These are phyloP conservation scores for Rutstroemia sp. DNA, from an alignment of 2,329 filamentous ascomycete species.

Conservation along the genomic window DNA sequence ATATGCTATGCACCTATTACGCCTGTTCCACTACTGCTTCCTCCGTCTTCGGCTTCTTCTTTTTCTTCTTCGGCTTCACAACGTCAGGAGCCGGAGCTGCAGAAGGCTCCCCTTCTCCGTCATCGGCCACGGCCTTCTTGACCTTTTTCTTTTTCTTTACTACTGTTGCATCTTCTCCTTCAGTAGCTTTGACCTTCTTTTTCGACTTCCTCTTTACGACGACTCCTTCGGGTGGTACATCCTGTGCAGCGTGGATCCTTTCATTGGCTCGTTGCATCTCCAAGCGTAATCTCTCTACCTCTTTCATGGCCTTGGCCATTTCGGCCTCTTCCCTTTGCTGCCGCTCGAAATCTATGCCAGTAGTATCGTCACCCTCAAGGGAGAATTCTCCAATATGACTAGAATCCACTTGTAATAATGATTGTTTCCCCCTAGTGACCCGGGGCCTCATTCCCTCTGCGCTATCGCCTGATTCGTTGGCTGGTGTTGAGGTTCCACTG, in stretches of 20 bases:
- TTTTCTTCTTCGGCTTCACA: conserved; percentile 41
- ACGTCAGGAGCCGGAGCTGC: conserved; percentile 11
- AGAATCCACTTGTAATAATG: conserved; percentile 78
- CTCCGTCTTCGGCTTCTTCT: conserved; percentile 28
- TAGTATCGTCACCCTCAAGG: conserved; percentile 47
- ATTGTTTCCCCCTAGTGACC: conserved; percentile 45
- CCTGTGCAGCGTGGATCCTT: conserved; percentile 62
- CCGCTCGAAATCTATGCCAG: conserved; percentile 50
- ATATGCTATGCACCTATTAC: conserved; percentile 5
- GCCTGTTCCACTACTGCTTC: conserved; percentile 7
- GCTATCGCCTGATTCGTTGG: conserved; percentile 47
- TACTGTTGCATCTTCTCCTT: conserved; percentile 14
- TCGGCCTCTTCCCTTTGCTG: conserved; percentile 74
- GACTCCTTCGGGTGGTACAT: conserved; percentile 51
- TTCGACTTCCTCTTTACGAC: conserved; percentile 53
- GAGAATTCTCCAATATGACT: conserved; percentile 69
- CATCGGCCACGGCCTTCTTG: conserved; percentile 28
- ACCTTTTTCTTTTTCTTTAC: conserved; percentile 45
- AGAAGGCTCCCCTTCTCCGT: conserved; percentile 17
- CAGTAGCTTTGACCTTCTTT: conserved; percentile 36
- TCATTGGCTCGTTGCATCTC: conserved; percentile 85
- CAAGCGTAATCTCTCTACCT: conserved; percentile 77
- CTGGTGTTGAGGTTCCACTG: conserved; percentile 41
- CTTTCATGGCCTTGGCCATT: conserved; percentile 80
- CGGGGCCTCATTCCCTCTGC: conserved; percentile 43